Evolutionary conservation across 768 basidiomycete genomes (phyloP).

Genomic region (Sarcodon aspratus): DNA sequence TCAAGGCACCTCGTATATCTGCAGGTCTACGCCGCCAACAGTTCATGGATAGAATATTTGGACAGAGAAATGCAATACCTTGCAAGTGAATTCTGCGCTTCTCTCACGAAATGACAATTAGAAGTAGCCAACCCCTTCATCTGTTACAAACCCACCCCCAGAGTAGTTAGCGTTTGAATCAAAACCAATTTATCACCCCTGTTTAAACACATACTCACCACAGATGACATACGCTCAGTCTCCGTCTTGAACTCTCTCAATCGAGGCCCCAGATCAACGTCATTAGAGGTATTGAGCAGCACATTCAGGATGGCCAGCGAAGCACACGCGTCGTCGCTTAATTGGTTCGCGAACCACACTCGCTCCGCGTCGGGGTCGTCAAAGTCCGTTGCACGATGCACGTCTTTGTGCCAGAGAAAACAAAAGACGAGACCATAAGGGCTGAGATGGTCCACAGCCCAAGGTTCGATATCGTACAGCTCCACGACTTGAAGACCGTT

Average conservation of each 20-base stretch:
- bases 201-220: conserved; percentile 28
- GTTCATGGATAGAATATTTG: not conserved
- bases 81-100: conserved; percentile 47
- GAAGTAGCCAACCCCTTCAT: conserved; percentile 56
- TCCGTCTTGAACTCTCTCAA: conserved; percentile 34
- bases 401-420: conserved; percentile 44
- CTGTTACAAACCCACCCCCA: conserved; percentile 19
- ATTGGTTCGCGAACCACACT: conserved; percentile 62
- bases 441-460: conserved; percentile 47
- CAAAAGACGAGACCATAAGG: conserved; percentile 55
- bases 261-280: conserved; percentile 34
- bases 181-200: not conserved
- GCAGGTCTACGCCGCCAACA: conserved; percentile 29
- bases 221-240: conserved; percentile 43
- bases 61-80: conserved; percentile 26
- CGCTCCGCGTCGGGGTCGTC: conserved; percentile 40
- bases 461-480: conserved; percentile 52
- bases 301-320: conserved; percentile 53
- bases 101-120: conserved; percentile 40
- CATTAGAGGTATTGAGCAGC: conserved; percentile 37
- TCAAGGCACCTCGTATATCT: conserved; percentile 43
- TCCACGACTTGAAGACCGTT: conserved; percentile 42
- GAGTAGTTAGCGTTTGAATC: not conserved
- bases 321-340: conserved; percentile 56
- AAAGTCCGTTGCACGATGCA: conserved; percentile 7